Evolutionary conservation across 106 monocot genomes (phyloP).

Genomic region (Dendrobium chrysotoxum): DNA sequence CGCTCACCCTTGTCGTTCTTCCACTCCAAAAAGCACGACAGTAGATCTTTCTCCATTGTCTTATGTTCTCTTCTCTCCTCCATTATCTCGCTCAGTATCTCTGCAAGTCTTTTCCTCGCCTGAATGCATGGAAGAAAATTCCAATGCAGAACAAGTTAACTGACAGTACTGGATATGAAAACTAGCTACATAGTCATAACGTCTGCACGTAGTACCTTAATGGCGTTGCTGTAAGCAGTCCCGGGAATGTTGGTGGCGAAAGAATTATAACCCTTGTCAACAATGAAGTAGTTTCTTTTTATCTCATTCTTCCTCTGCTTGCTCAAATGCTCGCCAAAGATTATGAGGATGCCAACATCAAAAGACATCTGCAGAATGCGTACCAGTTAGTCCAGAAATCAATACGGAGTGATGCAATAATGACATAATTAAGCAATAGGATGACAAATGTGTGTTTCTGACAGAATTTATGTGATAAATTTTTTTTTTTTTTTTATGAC

Average conservation of each 20-base stretch:
- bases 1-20: slow-evolving; percentile 18
- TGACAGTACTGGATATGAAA: not conserved
- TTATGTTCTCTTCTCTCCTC: slow-evolving; percentile 41
- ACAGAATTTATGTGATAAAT: too few relatives aligned
- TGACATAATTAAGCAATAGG: too few relatives aligned
- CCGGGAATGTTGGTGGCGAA: slow-evolving; percentile 54
- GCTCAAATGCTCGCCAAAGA: slow-evolving; percentile 52
- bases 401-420: too few relatives aligned
- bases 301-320: slow-evolving; percentile 33
- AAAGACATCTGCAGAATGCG: slow-evolving; percentile 48
- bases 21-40: slow-evolving; percentile 44
- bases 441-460: too few relatives aligned
- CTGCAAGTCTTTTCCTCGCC: slow-evolving; percentile 55
- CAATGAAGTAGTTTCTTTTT: slow-evolving; percentile 57
- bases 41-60: slow-evolving; percentile 28
- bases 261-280: slow-evolving; percentile 87
- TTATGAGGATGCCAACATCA: slow-evolving; percentile 56
- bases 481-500: too few relatives aligned
- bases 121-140: slow-evolving; percentile 5
- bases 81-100: slow-evolving; percentile 53
- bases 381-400: not conserved
- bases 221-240: slow-evolving; percentile 54
- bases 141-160: not conserved
- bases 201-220: slow-evolving; percentile 31
- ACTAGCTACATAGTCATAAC: not conserved